phyloP scores from a whole-genome alignment of 305 asterid genomes.

The Caryopteris hybrid region DNA sequence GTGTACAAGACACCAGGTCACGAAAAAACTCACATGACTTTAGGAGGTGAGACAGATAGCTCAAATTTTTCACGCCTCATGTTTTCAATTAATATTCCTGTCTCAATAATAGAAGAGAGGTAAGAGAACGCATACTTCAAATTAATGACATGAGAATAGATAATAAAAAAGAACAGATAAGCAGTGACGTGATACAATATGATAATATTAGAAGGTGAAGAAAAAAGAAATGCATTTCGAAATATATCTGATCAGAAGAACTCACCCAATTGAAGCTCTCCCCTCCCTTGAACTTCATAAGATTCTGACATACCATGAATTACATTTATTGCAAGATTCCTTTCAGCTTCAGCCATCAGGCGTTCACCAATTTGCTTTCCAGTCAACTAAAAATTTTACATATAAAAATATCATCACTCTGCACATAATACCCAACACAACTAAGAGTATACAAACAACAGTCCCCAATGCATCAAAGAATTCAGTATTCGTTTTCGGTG shows the following conservation, averaged over 20 bases:
- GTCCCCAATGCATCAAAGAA: background rate
- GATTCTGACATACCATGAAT: constrained; percentile 88
- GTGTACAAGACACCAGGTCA: constrained; percentile 8
- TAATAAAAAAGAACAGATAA: background rate
- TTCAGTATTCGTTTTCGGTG: background rate
- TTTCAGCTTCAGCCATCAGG: constrained; percentile 90
- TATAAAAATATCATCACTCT: constrained; percentile 15
- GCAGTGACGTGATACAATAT: background rate
- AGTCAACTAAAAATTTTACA: constrained; percentile 60
- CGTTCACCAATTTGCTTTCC: constrained; percentile 99
- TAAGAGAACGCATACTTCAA: background rate
- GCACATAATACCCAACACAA: background rate
- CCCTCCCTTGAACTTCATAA: constrained; percentile 99
- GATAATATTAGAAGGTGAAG: background rate
- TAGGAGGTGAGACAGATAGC: constrained; percentile 97
- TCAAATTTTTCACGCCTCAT: constrained; percentile 99
- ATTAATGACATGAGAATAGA: constrained; percentile 12
- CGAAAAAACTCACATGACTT: constrained; percentile 82
- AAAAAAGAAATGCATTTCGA: background rate
- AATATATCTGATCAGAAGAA: constrained; percentile 11
- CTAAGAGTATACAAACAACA: background rate
- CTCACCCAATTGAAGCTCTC: constrained; percentile 99
- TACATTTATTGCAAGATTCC: constrained; percentile 92
- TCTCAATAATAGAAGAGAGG: constrained; percentile 1
- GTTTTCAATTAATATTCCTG: constrained; percentile 97